A percentile compares a stretch with the other conserved stretches of the same genome.
These are phyloP conservation scores for Eutrema salsugineum DNA, from an alignment of 441 rosid genomes.

Conservation along the genomic window DNA sequence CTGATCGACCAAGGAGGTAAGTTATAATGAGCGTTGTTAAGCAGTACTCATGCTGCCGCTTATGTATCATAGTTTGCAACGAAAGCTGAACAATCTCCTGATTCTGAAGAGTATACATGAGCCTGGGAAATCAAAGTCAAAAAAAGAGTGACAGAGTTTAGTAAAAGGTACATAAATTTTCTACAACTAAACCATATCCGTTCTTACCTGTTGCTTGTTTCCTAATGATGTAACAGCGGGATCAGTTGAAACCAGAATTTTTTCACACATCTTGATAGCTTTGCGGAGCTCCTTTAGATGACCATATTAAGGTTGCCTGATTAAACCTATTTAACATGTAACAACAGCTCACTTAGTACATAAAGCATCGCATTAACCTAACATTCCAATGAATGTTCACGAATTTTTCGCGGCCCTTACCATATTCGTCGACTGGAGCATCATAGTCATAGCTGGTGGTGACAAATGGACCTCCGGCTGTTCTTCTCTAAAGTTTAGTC, in stretches of 20 bases:
- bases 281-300: constrained; percentile 94
- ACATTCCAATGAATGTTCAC: not conserved
- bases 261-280: constrained; percentile 89
- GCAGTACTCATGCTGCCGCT: constrained; percentile 70
- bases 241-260: constrained; percentile 74
- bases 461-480: constrained; percentile 95
- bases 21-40: constrained; percentile 92
- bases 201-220: constrained; percentile 73
- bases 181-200: not conserved
- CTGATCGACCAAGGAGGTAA: constrained; percentile 99
- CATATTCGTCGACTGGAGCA: constrained; percentile 96
- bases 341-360: constrained; percentile 19
- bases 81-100: constrained; percentile 94
- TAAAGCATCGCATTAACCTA: not conserved
- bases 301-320: constrained; percentile 90
- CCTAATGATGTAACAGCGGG: constrained; percentile 80
- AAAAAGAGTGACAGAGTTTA: not conserved
- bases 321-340: constrained; percentile 56
- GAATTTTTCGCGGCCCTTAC: constrained; percentile 35
- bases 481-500: constrained; percentile 93
- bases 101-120: constrained; percentile 69
- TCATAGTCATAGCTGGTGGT: constrained; percentile 96
- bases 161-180: not conserved
- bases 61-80: constrained; percentile 87
- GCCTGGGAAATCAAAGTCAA: constrained; percentile 43